Base-by-base conservation (phyloP, 768 basidiomycete genomes). In the Panaeolus cyanescens region DNA sequence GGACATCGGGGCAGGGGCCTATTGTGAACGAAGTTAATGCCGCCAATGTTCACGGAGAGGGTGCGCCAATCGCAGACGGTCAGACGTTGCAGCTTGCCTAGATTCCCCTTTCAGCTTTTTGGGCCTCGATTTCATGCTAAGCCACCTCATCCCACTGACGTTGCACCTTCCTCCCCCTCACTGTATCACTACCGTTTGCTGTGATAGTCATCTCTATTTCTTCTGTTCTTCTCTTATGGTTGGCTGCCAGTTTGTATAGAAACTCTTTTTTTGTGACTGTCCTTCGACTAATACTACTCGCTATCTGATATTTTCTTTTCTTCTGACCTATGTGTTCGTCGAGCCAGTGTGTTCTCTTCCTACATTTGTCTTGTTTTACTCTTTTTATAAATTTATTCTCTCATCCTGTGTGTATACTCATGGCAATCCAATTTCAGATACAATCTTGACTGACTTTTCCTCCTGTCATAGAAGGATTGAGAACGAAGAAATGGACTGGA, bases 1-100 rank as follows among this genome's bases (percentile, higher is more conserved):
- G 85, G 8, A 83, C 83, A 19, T 86, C 80, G 0, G 83, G 85
- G 2, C 89, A 90, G 71, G 89, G 88, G 5, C 78, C 85, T 32
- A 69, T 82, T 10, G 78, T 83, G 9, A 82, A 67, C 55, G 86
- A 88, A 68, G 86, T 90, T 10, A 77, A 75, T 12, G 71, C 71
- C 9, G 76, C 74, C 28, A 69, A 76, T 30, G 68, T 83, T 64
- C 85, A 86, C 19, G 83, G 81, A 8, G 83, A 82, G 15, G 73
- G 70, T 33, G 89, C 84, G 1, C 90, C 89, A 1, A 69, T 87
- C 33, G 68, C 70, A 22, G 86, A 88, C 55, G 87, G 83, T 1
- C 80, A 75, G 59, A 81, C 83, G 67, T 77, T 87, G 32, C 80
- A 84, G 68, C 71, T 89, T 32, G 75, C 74, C 64, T 80, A 63